Base-by-base conservation (phyloP, 2,329 filamentous ascomycete species). In the Fusarium redolens region DNA sequence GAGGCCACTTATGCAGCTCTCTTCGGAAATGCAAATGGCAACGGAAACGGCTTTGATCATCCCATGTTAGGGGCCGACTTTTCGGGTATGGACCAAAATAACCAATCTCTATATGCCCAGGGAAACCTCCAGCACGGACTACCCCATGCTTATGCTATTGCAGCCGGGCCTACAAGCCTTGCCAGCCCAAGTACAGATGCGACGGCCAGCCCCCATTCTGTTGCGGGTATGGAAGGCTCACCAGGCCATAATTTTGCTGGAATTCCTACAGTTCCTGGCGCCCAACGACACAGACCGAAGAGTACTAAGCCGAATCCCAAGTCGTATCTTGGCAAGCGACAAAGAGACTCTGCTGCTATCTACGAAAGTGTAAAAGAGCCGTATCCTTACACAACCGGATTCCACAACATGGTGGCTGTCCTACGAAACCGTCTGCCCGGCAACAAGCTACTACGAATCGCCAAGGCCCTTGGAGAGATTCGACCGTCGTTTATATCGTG, bases 401-500 rank as follows among this genome's bases (percentile, higher is more conserved):
- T 97, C 81, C 96, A 99, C 82, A 93, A 92, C 72, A 89, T 98
- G 71, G 94, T 95, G 47, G 91, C 91, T 13, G 91, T 95, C 70
- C 87, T 98, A 40, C 90, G 94, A 79, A 90, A 90, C 55, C 92
- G 95, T 25, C 95, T 97, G 77, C 89, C 93, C 3, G 86, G 91
- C 17, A 91, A 91, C 72, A 95, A 95, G 82, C 92, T 92, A 0
- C 82, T 96, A 30, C 91, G 92, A 65, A 97, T 98, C 73, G 95
- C 94, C 66, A 94, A 95, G 83, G 92, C 95, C 0, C 88, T 99
- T 58, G 92, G 94, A 11, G 94, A 93, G 48, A 97, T 98, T 75
- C 92, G 96, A 12, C 96, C 96, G 4, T 96, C 95, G 0, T 96
- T 99, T 79, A 96, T 98, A 71, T 92, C 95, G 15, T 97, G 94